These are phyloP conservation scores for Rutidosis leptorrhynchoides DNA, from an alignment of 129 eudicot genomes.

Conservation along the genomic window DNA sequence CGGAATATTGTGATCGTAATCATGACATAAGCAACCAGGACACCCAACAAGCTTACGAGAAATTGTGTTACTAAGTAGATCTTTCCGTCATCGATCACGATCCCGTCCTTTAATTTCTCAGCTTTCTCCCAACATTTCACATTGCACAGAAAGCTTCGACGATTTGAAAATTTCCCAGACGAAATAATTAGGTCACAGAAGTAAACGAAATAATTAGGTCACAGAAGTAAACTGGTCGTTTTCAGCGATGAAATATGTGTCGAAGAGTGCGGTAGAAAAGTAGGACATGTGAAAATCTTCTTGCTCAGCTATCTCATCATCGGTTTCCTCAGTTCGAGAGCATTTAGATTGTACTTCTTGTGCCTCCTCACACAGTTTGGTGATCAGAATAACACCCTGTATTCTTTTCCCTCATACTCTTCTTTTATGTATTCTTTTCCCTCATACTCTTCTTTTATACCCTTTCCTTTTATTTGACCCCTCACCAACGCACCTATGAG, in stretches of 20 bases:
- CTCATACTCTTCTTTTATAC: too few species aligned
- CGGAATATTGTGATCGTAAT: constrained; percentile 87
- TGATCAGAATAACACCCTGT: too few species aligned
- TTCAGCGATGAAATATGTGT: constrained; percentile 39
- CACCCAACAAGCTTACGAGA: constrained; percentile 90
- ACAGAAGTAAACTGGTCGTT: constrained; percentile 45
- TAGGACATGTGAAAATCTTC: too few species aligned
- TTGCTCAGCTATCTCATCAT: too few species aligned
- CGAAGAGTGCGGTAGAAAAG: constrained; percentile 35
- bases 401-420: too few species aligned
- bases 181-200: constrained; percentile 46
- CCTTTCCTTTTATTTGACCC: too few species aligned
- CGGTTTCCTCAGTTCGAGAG: too few species aligned
- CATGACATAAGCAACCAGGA: constrained; percentile 94
- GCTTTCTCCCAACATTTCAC: constrained; percentile 99
- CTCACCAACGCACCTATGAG: too few species aligned
- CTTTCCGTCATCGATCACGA: constrained; percentile 91
- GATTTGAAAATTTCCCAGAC: constrained; percentile 47
- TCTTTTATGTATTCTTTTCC: too few species aligned
- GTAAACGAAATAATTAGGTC: too few species aligned
- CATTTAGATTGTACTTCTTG: too few species aligned
- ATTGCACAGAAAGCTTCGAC: constrained; percentile 73
- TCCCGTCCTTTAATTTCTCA: constrained; percentile 81
- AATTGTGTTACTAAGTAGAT: constrained; percentile 65
- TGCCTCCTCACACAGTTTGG: too few species aligned